Base-by-base conservation (phyloP, 495 filamentous ascomycete species). In the Pseudomonodictys pantanalensis region DNA sequence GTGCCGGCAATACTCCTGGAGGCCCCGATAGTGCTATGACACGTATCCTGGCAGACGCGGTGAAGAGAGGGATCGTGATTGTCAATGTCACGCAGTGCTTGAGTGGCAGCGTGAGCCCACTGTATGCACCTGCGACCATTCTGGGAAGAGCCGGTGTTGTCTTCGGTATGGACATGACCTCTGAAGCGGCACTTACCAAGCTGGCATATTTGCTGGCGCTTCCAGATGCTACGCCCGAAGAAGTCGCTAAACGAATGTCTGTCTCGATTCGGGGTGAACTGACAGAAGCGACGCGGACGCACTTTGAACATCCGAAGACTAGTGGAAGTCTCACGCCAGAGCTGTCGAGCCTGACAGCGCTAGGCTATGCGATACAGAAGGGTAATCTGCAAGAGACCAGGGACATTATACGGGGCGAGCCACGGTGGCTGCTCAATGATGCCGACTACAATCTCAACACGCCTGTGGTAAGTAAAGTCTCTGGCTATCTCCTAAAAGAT, bases 61-160 rank as follows among this genome's bases (percentile, higher is more conserved):
- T 96, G 38, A 73, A 83, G 56, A 79, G 88, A 56, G 93, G 91
- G 4, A 88, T 92, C 49, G 83, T 95, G 9, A 87, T 98, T 52
- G 89, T 98, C 54, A 96, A 95, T 70, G 84, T 98, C 35, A 95
- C 89, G 30, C 93, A 98, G 74, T 98, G 92, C 69, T 76, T 88
- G 47, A 90, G 83, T 43, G 93, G 93, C 41, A 90, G 86, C 68
- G 93, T 97, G 10, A 92, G 85, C 43, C 88, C 93, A 7, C 79
- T 96, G 12, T 98, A 97, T 73, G 93, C 92, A 15, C 85, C 93
- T 0, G 92, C 88, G n/a, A 93, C 90, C 67, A 83, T 82, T 33
- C 77, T 98, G 11, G 91, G 89, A n/a, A 80, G 83, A 20, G 90
- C 90, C 3, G 93, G 93, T 2, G 89, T 98, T 7, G 89, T 98